These are phyloP conservation scores for Haplographium delicatum DNA, from an alignment of 495 filamentous ascomycete species.

Conservation along the genomic window DNA sequence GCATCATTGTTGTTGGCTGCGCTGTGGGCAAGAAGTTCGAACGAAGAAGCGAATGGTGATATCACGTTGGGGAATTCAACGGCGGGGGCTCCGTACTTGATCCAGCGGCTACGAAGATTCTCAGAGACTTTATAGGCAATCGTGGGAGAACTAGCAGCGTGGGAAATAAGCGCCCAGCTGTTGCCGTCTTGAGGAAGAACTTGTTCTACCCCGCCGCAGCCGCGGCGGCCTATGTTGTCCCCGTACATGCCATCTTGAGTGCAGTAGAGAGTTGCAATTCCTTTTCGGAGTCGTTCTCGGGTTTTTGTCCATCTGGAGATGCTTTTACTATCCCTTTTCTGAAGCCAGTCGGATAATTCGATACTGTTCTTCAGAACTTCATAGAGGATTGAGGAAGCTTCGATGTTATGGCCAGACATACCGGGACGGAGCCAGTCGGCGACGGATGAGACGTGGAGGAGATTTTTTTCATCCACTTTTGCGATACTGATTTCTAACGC, in stretches of 20 bases:
- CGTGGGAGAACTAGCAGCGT: constrained; percentile 22
- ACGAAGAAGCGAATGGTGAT: constrained; percentile 55
- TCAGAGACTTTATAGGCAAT: constrained; percentile 27
- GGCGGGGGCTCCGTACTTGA: constrained; percentile 51
- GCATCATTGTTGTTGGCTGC: constrained; percentile 37
- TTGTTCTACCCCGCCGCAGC: constrained; percentile 19
- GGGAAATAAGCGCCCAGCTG: constrained; percentile 36
- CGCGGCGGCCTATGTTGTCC: constrained; percentile 29
- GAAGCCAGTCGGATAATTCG: constrained; percentile 29
- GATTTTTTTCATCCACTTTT: constrained; percentile 44
- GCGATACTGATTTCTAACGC: constrained; percentile 48
- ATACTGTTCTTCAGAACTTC: constrained; percentile 30
- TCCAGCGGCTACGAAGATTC: constrained; percentile 49
- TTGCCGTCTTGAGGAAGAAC: constrained; percentile 47
- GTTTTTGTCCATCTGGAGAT: constrained; percentile 17
- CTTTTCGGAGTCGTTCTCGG: constrained; percentile 16
- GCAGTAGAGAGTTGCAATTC: constrained; percentile 29
- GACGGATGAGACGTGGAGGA: constrained; percentile 48
- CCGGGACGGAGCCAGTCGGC: constrained; percentile 50
- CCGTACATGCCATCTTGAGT: constrained; percentile 26
- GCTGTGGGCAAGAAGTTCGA: constrained; percentile 56
- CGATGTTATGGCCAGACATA: constrained; percentile 47
- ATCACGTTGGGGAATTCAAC: constrained; percentile 54
- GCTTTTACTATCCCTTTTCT: not conserved
- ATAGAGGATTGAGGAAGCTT: constrained; percentile 36